Evolutionary conservation across 1,139 yeast genomes (phyloP), one percentile per base, ranked within the genome.

Genomic region (Schizosaccharomyces versatilis): DNA sequence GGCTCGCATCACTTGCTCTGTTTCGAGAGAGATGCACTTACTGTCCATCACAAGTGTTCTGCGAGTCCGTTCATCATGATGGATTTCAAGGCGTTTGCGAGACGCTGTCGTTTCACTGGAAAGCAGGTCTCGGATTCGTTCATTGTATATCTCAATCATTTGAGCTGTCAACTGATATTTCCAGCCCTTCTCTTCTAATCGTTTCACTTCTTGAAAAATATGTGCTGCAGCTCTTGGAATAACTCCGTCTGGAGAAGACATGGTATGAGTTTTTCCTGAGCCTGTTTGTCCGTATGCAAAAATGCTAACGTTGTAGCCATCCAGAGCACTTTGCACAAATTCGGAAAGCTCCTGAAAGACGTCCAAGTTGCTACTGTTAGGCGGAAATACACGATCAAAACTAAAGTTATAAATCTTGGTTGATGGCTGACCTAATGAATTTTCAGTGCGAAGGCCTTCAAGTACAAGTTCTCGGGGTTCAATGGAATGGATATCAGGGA

Each of bases 251-350:
- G 67, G 61, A 0, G 76, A 70, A 52, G 90, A 76, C 97, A 90
- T 90, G 0, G 97, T 90, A 65, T 69, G 80, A 0, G 97, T 88
- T 65, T 90, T 90, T 5, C 98, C 98, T 0, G 96, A 85, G 0
- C 97, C 97, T 0, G 98, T 90, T 68, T 90, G 98, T 0, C 98
- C 98, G 66, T 90, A 90, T 0, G 97, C 95, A 70, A 90, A 86
- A 1, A 90, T 86, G 66, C 96, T 85, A 17, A 90, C 88, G 62
- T 86, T 86, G 63, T 73, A 80, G 0, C 98, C 98, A 68, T 90
- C 95, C 36, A 90, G 67, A 0, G 94, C 84, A 56, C 94, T 82
- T 66, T 86, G 96, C 1, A 90, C 81, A 38, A 88, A 68, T 65
- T 88, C 95, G 0, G 94, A 80, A 1, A 88, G 76, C 62, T 90